Evolutionary conservation across 1,284 basidiomycete species (phyloP), one percentile per base, ranked within the genome.

Genomic region (Microbotryum lychnidis-dioicae): DNA sequence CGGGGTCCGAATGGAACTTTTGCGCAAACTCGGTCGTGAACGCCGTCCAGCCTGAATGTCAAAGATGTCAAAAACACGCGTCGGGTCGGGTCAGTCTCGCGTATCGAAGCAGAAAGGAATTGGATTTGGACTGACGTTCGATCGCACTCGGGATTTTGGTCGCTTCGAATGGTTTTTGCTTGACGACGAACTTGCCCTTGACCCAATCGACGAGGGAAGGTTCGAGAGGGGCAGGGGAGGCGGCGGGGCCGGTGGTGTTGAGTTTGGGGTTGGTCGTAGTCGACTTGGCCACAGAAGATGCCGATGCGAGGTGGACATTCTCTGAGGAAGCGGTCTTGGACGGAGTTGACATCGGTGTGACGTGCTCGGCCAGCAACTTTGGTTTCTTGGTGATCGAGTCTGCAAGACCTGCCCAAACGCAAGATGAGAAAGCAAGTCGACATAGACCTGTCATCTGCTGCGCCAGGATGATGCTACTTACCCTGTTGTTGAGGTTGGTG

Each of bases 91-190:
- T 63, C 29, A 54, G 57, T 31, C 31, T 6, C 31, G 55, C 63
- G 54, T 54, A 68, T 45, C 60, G 46, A 21, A 10, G 6, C 3
- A 23, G 29, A 31, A 21, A 3, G 29, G 37, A 27, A 25, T 21
- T 1, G 12, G 20, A 20, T 8, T 8, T 25, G 20, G 7, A 73
- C 82, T 59, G 62, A 86, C 89, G 88, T 80, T 86, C 84, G 72
- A 92, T 81, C 7, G 87, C 88, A 71, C 89, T 86, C 33, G 86
- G 86, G 68, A 84, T 81, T 71, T 87, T 85, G 72, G 89, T 84
- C 60, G 87, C 82, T 0, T 84, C 82, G 49, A 87, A 71, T 3
- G 80, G 76, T 74, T 88, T 91, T 78, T 93, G 90, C 74, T 82
- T 88, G 70, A 90, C 83, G 5, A 83, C 68, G 1, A 89, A 80